Evolutionary conservation across 2,329 filamentous ascomycete genomes (phyloP).

Genomic region (Aspergillus udagawae): DNA sequence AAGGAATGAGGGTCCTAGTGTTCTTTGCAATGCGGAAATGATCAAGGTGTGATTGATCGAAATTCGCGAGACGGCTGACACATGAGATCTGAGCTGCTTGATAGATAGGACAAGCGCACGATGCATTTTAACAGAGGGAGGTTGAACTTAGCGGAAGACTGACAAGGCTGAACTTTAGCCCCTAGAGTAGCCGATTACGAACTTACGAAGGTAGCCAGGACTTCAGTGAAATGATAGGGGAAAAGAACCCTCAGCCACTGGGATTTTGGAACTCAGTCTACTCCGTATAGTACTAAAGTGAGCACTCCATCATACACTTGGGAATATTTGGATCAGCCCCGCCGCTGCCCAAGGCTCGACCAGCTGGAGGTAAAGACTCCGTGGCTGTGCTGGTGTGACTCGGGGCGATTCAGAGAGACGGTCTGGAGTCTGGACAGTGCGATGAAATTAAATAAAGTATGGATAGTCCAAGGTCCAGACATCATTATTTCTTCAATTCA

Average conservation of each 20-base stretch:
- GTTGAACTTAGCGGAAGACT: not conserved
- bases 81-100: too few species aligned
- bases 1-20: not conserved
- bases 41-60: not conserved
- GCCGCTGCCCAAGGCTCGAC: not conserved
- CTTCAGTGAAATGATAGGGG: not conserved
- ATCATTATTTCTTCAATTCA: not conserved
- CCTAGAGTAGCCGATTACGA: not conserved
- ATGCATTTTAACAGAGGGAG: not conserved
- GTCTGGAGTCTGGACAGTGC: not conserved
- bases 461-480: not conserved
- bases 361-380: not conserved
- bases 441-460: not conserved
- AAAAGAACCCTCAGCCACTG: not conserved
- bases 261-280: not conserved
- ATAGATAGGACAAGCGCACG: too few species aligned
- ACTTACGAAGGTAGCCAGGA: not conserved
- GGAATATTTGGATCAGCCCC: not conserved
- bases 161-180: not conserved
- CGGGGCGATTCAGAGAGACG: not conserved
- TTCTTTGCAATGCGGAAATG: not conserved
- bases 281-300: too few species aligned
- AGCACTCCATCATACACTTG: not conserved
- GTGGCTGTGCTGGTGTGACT: not conserved
- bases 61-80: too few species aligned